Percentiles rank a stretch among this genome's conserved stretches.
These are phyloP conservation scores for Mallotus repandus DNA, from an alignment of 441 rosid genomes.

Conservation along the genomic window DNA sequence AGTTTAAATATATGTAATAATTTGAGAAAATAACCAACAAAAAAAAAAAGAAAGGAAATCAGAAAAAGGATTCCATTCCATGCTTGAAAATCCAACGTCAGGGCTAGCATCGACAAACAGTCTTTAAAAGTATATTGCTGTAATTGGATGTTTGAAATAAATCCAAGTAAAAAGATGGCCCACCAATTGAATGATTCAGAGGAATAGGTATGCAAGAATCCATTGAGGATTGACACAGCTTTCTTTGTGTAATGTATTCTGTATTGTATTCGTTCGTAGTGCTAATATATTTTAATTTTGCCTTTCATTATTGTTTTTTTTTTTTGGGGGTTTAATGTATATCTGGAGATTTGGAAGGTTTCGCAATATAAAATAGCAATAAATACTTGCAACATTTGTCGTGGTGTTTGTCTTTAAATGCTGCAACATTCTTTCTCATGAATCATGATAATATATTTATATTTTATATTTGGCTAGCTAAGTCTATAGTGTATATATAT, in stretches of 20 bases:
- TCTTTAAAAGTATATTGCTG: neutral
- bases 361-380: conserved; percentile 25
- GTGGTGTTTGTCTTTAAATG: conserved; percentile 51
- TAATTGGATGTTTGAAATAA: conserved; percentile 9
- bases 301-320: conserved; percentile 13
- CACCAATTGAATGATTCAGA: conserved; percentile 43
- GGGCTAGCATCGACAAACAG: neutral
- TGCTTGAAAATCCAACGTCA: conserved; percentile 10
- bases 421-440: conserved; percentile 50
- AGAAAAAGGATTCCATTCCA: neutral
- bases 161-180: conserved; percentile 38
- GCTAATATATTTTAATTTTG: conserved; percentile 15
- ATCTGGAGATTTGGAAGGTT: conserved; percentile 44
- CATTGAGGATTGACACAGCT: conserved; percentile 38
- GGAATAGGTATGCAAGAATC: conserved; percentile 38
- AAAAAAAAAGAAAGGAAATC: neutral
- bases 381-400: conserved; percentile 47
- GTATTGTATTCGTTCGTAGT: neutral
- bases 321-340: conserved; percentile 15
- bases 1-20: neutral
- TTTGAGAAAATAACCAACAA: neutral
- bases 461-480: too few relatives aligned
- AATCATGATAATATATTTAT: conserved; percentile 18
- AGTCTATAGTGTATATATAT: too few relatives aligned
- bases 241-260: conserved; percentile 19